phyloP scores from a whole-genome alignment of 352 stramenopile species.

The Globisporangium apiculatum region DNA sequence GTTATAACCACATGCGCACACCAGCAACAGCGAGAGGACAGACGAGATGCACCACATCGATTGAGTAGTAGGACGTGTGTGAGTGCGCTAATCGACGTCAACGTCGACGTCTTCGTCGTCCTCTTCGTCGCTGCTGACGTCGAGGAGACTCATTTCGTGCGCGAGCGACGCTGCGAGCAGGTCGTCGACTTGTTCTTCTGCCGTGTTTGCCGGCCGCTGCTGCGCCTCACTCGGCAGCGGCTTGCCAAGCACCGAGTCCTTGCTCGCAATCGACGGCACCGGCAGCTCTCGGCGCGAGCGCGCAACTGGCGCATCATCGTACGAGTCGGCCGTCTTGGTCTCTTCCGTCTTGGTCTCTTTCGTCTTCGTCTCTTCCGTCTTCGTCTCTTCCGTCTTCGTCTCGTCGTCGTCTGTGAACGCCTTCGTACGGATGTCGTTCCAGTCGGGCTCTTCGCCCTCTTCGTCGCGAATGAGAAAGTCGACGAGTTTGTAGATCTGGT shows the following conservation, averaged over 20 bases:
- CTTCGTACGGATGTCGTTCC: conserved; percentile 65
- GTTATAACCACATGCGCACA: not conserved
- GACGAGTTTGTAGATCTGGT: conserved; percentile 87
- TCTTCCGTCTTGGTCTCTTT: not conserved
- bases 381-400: conserved; percentile 24
- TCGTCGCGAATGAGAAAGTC: conserved; percentile 85
- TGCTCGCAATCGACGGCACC: conserved; percentile 3
- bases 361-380: conserved; percentile 17
- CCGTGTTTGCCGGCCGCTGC: conserved; percentile 7
- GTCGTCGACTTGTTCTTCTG: conserved; percentile 62
- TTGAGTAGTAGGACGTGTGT: not conserved
- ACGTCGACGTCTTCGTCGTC: conserved; percentile 43
- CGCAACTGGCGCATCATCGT: not conserved
- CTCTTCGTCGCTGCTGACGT: conserved; percentile 85
- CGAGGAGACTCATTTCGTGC: conserved; percentile 60
- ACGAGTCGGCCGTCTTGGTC: not conserved
- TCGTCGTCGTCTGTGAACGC: conserved; percentile 44
- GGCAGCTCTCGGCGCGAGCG: conserved; percentile 10
- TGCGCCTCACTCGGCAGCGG: conserved; percentile 26
- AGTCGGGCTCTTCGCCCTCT: conserved; percentile 81
- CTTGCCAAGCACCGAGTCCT: conserved; percentile 25
- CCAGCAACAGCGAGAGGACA: not conserved
- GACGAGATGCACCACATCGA: not conserved
- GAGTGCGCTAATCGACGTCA: conserved; percentile 29
- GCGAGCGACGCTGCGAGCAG: conserved; percentile 54